Evolutionary conservation across 768 basidiomycete genomes (phyloP).

Genomic region (Dacryopinax primogenitus): DNA sequence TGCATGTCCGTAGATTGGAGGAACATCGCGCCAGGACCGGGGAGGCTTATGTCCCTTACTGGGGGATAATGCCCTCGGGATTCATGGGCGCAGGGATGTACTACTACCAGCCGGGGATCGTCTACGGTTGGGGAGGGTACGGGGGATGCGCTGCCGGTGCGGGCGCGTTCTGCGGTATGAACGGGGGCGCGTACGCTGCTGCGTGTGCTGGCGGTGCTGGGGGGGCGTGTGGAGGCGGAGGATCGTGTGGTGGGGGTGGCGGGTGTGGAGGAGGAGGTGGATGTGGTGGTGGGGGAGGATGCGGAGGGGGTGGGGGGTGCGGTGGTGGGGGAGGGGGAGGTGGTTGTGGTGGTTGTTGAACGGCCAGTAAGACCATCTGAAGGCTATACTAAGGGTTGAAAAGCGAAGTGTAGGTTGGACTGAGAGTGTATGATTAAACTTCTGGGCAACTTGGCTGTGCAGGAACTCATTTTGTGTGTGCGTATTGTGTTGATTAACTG

Average conservation of each 20-base stretch:
- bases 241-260: not conserved
- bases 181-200: not conserved
- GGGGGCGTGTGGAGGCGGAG: not conserved
- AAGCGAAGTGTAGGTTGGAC: not conserved
- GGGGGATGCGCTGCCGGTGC: not conserved
- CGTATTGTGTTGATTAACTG: too few relatives aligned
- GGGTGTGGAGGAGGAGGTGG: not conserved
- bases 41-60: not conserved
- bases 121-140: not conserved
- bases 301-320: not conserved
- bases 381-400: not conserved
- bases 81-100: not conserved
- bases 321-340: not conserved
- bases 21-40: constrained; percentile 1
- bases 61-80: not conserved
- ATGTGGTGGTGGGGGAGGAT: not conserved
- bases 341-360: not conserved
- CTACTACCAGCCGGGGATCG: constrained; percentile 1
- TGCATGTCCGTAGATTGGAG: constrained; percentile 9
- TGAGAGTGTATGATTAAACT: too few relatives aligned
- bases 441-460: too few relatives aligned
- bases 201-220: not conserved
- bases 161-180: not conserved
- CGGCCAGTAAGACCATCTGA: not conserved
- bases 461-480: too few relatives aligned